These are phyloP conservation scores for Rhizophagus sp. DNA, from an alignment of 192 early-diverging fungal genomes.

Conservation along the genomic window DNA sequence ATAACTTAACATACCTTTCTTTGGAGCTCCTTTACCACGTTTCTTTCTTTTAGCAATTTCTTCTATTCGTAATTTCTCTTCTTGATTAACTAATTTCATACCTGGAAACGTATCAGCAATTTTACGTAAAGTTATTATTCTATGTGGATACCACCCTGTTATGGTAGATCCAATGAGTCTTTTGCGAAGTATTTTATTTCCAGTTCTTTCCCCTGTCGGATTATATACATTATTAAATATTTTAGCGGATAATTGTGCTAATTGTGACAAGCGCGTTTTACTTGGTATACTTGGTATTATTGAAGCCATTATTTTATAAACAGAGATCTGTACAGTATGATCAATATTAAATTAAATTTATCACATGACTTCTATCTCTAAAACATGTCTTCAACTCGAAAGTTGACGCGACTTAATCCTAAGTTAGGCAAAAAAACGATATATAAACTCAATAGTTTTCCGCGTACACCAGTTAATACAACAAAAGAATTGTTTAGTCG, in stretches of 20 bases:
- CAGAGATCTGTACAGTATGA: background rate
- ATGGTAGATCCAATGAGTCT: conserved; percentile 67
- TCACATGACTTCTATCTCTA: background rate
- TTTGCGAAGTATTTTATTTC: conserved; percentile 73
- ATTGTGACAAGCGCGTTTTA: background rate
- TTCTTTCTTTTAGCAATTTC: conserved; percentile 65
- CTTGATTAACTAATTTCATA: conserved; percentile 53
- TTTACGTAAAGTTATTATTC: conserved; percentile 50
- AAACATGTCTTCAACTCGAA: background rate
- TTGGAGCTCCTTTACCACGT: conserved; percentile 77
- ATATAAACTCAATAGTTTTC: background rate
- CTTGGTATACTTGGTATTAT: background rate
- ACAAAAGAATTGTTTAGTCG: conserved; percentile 7
- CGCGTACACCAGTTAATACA: background rate
- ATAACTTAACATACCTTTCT: conserved; percentile 56
- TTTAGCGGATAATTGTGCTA: conserved; percentile 31
- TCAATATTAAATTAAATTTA: too few species aligned
- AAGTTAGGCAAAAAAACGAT: background rate
- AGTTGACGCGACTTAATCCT: background rate
- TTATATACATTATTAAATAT: conserved; percentile 73
- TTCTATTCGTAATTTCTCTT: conserved; percentile 68
- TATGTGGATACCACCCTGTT: conserved; percentile 67
- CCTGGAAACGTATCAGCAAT: conserved; percentile 54
- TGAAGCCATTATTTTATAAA: background rate
- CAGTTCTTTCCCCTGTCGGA: conserved; percentile 65